Percentiles rank a stretch among this genome's conserved stretches.
Evolutionary conservation across 108 stramenopile genomes (phyloP).

Genomic region (Hondaea fermentalgiana): DNA sequence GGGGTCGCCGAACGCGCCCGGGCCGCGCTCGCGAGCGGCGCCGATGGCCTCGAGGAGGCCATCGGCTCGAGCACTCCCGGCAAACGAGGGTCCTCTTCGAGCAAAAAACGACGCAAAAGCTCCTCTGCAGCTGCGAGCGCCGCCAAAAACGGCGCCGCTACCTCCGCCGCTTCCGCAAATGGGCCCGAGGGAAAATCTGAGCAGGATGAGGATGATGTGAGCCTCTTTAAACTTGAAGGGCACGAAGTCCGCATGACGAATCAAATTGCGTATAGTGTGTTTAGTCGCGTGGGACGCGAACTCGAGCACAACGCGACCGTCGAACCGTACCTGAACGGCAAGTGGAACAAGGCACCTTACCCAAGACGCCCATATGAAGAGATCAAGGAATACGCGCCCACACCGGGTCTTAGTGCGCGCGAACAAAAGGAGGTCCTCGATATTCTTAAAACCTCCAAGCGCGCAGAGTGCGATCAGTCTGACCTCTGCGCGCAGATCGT

Average conservation of each 20-base stretch:
- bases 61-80: neutral
- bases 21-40: neutral
- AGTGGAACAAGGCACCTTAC: neutral
- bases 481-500: neutral
- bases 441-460: neutral
- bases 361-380: neutral
- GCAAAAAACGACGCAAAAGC: neutral
- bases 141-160: neutral
- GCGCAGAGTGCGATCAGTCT: neutral
- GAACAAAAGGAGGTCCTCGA: neutral
- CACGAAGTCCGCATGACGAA: neutral
- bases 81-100: neutral
- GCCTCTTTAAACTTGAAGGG: neutral
- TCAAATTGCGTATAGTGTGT: neutral
- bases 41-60: neutral
- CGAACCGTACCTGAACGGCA: neutral
- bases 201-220: neutral
- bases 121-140: neutral
- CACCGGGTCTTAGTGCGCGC: neutral
- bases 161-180: neutral
- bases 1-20: neutral
- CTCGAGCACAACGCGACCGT: neutral
- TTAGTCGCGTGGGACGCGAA: neutral
- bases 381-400: neutral
- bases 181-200: neutral